These are phyloP conservation scores for Spatholobus suberectus DNA, from an alignment of 306 rosid genomes.

Conservation along the genomic window DNA sequence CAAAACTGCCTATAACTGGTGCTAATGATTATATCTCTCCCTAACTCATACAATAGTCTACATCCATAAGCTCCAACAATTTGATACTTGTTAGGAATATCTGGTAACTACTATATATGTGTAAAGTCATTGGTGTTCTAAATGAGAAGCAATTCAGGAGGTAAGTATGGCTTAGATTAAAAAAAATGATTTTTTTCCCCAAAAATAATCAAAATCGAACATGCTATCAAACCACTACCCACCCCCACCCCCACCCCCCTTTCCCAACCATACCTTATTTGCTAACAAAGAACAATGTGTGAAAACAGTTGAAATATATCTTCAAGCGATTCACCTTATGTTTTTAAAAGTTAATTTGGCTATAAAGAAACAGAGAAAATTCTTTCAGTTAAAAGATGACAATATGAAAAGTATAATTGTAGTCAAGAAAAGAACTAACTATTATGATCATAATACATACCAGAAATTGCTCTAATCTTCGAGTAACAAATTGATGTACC, in stretches of 20 bases:
- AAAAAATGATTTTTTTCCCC: not conserved
- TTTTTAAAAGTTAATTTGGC: not conserved
- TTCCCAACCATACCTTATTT: not conserved
- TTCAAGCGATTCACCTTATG: no score
- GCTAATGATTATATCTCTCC: not conserved
- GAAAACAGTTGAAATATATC: not conserved
- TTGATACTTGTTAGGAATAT: not conserved
- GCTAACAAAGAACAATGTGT: not conserved
- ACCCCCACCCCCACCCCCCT: no score
- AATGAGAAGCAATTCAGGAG: not conserved
- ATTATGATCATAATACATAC: slow-evolving; percentile 51
- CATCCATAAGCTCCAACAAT: not conserved
- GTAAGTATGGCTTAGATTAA: not conserved
- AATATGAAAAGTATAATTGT: not conserved
- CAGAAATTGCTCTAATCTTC: slow-evolving; percentile 95
- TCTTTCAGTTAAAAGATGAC: not conserved
- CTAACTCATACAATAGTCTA: not conserved
- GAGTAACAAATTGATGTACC: slow-evolving; percentile 83
- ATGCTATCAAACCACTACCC: not conserved
- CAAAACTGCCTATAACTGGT: not conserved
- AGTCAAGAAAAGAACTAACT: slow-evolving; percentile 4
- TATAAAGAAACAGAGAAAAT: slow-evolving; percentile 21
- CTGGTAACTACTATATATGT: not conserved
- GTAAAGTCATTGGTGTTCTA: not conserved
- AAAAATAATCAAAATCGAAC: not conserved